Percentiles rank a stretch among this genome's conserved stretches.
Evolutionary conservation across 225 moss, liverwort and hornwort species (phyloP).

Genomic region (Climacium dendroides): DNA sequence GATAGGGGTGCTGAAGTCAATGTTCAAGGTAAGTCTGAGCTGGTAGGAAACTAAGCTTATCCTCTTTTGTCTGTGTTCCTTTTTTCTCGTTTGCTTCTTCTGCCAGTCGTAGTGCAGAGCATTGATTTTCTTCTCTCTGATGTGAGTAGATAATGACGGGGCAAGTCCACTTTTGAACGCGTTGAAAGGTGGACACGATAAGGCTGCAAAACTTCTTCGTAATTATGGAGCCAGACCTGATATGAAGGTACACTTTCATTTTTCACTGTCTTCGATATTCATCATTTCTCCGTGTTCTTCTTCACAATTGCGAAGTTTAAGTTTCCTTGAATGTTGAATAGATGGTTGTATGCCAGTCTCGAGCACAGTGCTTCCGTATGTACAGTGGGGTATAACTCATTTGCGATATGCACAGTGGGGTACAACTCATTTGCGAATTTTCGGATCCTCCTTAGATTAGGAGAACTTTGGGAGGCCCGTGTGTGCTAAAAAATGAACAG

Average conservation of each 20-base stretch:
- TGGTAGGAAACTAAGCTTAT: neutral
- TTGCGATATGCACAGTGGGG: no score
- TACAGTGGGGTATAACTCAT: no score
- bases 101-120: neutral
- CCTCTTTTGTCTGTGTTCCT: neutral
- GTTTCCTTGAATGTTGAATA: neutral
- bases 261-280: neutral
- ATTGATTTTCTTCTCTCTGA: neutral
- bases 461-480: no score
- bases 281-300: neutral
- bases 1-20: slow-evolving; percentile 53
- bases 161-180: slow-evolving; percentile 45
- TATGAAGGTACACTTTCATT: slow-evolving; percentile 12
- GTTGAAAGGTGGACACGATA: slow-evolving; percentile 57
- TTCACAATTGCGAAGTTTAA: neutral
- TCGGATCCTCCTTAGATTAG: no score
- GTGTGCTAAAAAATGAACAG: no score
- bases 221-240: slow-evolving; percentile 49
- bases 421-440: no score
- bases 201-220: slow-evolving; percentile 29
- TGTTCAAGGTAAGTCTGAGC: slow-evolving; percentile 30
- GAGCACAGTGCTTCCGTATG: neutral
- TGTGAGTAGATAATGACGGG: slow-evolving; percentile 38
- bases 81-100: neutral
- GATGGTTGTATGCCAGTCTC: neutral